Evolutionary conservation across 495 filamentous ascomycete species (phyloP).

Genomic region (Annulohypoxylon stygium): DNA sequence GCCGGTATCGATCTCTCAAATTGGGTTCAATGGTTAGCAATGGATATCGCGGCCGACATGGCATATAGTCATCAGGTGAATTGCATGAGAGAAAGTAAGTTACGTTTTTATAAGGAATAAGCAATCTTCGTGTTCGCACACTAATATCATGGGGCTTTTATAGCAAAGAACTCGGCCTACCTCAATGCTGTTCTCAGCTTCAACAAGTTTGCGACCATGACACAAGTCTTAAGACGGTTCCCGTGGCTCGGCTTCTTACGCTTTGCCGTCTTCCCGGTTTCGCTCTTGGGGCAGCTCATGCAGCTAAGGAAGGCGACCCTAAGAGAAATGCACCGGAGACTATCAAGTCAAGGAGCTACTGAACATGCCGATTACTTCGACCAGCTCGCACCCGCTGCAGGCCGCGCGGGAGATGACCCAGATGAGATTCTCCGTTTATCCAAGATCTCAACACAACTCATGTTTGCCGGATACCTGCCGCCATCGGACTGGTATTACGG

Average conservation of each 20-base stretch:
- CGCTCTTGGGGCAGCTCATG: neutral
- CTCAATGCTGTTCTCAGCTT: constrained; percentile 8
- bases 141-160: neutral
- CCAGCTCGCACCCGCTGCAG: neutral
- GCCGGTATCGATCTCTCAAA: neutral
- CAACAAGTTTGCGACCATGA: constrained; percentile 12
- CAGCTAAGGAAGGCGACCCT: neutral
- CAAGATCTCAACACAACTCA: neutral
- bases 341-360: neutral
- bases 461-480: neutral
- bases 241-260: constrained; percentile 1
- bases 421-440: neutral
- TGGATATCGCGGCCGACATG: neutral
- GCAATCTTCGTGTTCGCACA: neutral
- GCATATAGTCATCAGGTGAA: neutral
- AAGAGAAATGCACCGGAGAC: neutral
- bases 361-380: neutral
- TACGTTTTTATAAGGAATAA: neutral
- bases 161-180: constrained; percentile 3
- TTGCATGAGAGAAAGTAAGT: neutral
- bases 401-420: neutral
- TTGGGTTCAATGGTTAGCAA: neutral
- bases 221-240: constrained; percentile 4
- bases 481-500: neutral
- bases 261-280: neutral